phyloP scores from a whole-genome alignment of 2,329 filamentous ascomycete species.

The Scedosporium aurantiacum region DNA sequence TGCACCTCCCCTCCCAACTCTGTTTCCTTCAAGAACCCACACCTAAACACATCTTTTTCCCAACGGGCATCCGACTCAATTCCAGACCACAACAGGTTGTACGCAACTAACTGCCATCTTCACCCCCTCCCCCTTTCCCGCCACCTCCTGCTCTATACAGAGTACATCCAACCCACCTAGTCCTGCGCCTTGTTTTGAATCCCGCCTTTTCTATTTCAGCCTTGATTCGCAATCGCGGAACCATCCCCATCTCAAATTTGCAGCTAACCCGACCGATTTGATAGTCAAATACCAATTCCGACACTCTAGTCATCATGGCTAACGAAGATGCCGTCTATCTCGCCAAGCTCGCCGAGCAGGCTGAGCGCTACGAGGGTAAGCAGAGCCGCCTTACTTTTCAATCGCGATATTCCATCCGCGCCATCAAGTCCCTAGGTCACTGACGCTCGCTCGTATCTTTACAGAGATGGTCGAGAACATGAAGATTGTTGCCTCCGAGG shows the following conservation, averaged over 20 bases:
- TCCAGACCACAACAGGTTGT: not conserved
- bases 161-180: not conserved
- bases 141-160: not conserved
- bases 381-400: constrained; percentile 9
- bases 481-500: constrained; percentile 91
- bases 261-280: not conserved
- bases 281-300: not conserved
- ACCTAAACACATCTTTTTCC: not conserved
- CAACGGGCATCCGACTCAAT: not conserved
- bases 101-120: not conserved
- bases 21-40: not conserved
- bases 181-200: not conserved
- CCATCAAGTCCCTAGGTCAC: constrained; percentile 10
- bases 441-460: constrained; percentile 5
- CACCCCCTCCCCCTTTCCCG: not conserved
- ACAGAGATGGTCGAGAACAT: constrained; percentile 99
- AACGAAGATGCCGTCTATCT: constrained; percentile 99
- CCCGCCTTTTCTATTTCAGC: not conserved
- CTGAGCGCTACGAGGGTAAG: constrained; percentile 97
- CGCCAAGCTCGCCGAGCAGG: constrained; percentile 99
- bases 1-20: not conserved
- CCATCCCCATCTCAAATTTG: not conserved
- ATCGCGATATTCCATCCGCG: not conserved
- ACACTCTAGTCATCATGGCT: constrained; percentile 53
- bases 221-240: not conserved